These are phyloP conservation scores for Penicillium cosmopolitanum DNA, from an alignment of 495 filamentous ascomycete genomes.

Conservation along the genomic window DNA sequence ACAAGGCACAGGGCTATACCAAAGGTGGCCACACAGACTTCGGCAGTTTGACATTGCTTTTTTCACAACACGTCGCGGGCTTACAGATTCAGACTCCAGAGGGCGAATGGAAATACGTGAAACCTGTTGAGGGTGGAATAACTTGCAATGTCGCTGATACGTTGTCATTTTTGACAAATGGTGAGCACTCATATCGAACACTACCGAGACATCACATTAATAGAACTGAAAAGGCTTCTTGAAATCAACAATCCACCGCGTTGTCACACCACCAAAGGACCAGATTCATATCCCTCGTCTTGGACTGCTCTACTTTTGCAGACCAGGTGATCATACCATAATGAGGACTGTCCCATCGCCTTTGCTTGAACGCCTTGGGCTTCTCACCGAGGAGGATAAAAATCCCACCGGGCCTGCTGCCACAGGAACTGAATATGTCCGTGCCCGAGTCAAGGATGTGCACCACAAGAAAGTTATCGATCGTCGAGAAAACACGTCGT, in stretches of 20 bases:
- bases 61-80: conserved; percentile 57
- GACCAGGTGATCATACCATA: conserved; percentile 43
- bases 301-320: conserved; percentile 50
- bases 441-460: conserved; percentile 49
- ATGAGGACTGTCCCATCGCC: conserved; percentile 49
- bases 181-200: conserved; percentile 5
- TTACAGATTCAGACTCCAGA: conserved; percentile 52
- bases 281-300: conserved; percentile 50
- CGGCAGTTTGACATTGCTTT: conserved; percentile 56
- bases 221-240: conserved; percentile 33
- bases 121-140: conserved; percentile 48
- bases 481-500: conserved; percentile 39
- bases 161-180: conserved; percentile 45
- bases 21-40: conserved; percentile 60
- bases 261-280: conserved; percentile 49
- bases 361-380: conserved; percentile 49
- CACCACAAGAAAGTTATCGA: conserved; percentile 43
- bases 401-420: conserved; percentile 26
- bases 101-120: conserved; percentile 53
- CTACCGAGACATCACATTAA: not conserved
- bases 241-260: conserved; percentile 53
- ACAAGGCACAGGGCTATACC: conserved; percentile 42
- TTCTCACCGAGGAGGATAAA: conserved; percentile 41
- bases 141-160: conserved; percentile 53
- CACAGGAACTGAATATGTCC: conserved; percentile 50